Evolutionary conservation across 805 yeast species (phyloP), one percentile per base, ranked within the genome.

Genomic region (Zygoascus flipseniorum): DNA sequence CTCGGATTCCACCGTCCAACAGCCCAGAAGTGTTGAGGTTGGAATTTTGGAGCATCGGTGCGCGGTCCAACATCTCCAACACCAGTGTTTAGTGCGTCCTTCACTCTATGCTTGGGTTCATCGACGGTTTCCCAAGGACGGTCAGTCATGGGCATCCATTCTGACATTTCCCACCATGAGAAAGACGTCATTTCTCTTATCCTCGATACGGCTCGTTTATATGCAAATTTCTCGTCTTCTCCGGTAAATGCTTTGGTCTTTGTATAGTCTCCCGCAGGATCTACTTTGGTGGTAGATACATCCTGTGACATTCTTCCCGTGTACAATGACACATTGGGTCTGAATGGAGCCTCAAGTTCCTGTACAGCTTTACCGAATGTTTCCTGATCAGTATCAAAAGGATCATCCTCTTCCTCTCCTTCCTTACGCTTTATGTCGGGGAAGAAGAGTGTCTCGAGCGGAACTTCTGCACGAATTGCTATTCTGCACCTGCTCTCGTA

Each of bases 141-240:
- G 77, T 78, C 58, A 47, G 77, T 77, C 1, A 79, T 65, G 6
- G 86, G 87, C 1, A 73, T 68, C 89, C 88, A 83, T 53, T 73
- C 65, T 6, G 69, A 66, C 18, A 67, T 68, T 4, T 59, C 51
- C 56, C 85, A 74, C 85, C 87, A 84, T 31, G 63, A 51, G 37
- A 66, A 69, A 0, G 81, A 76, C 2, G 79, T 75, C 83, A 80
- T 80, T 58, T 80, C 85, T 51, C 73, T 72, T 39, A 85, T 73
- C 57, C 90, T 69, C 60, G 83, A 80, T 1, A 83, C 82, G 0
- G 90, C 89, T 58, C 90, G 69, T 56, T 79, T 80, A 61, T 77
- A 84, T 2, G 90, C 89, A 67, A 84, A 84, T 68, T 76, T 76
- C 62, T 85, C 90, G 66, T 84, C 90, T 60, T 85, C 88, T 23